Conservation (phyloP, 768 basidiomycete genomes). For the Rhodotorula babjevae region DNA sequence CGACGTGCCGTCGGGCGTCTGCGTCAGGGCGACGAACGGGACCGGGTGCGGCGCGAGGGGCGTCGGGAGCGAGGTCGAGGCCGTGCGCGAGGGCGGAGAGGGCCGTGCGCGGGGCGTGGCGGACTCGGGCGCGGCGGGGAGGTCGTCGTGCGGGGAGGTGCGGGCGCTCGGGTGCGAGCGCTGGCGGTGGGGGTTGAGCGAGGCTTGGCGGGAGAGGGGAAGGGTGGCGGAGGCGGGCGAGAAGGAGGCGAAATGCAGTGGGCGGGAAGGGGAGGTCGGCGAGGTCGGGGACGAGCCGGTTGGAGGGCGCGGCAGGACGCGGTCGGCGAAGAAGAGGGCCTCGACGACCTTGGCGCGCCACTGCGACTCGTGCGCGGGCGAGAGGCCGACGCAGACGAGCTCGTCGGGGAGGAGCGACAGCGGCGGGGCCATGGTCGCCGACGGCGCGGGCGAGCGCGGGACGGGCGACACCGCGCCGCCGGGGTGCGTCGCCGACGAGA, state of each 20-base stretch:
- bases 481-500: neutral
- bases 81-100: neutral
- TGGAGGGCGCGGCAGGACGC: slow-evolving; percentile 44
- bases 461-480: neutral
- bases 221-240: neutral
- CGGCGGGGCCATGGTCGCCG: slow-evolving; percentile 49
- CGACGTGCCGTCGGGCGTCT: slow-evolving; percentile 70
- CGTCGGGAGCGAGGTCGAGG: slow-evolving; percentile 49
- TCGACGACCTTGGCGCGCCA: slow-evolving; percentile 76
- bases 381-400: slow-evolving; percentile 69
- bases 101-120: neutral
- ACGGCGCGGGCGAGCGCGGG: slow-evolving; percentile 48
- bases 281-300: neutral
- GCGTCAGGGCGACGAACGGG: slow-evolving; percentile 76
- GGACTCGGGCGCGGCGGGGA: too few relatives aligned
- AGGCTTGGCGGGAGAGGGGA: neutral
- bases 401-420: slow-evolving; percentile 65
- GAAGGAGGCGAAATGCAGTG: too few relatives aligned
- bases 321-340: slow-evolving; percentile 68
- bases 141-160: too few relatives aligned
- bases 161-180: neutral
- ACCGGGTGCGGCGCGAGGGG: slow-evolving; percentile 25
- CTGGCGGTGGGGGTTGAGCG: neutral
- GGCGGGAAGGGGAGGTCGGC: neutral
- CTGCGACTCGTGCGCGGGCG: slow-evolving; percentile 53